These are phyloP conservation scores for Gastrolobium bilobum DNA, from an alignment of 306 rosid species.

Conservation along the genomic window DNA sequence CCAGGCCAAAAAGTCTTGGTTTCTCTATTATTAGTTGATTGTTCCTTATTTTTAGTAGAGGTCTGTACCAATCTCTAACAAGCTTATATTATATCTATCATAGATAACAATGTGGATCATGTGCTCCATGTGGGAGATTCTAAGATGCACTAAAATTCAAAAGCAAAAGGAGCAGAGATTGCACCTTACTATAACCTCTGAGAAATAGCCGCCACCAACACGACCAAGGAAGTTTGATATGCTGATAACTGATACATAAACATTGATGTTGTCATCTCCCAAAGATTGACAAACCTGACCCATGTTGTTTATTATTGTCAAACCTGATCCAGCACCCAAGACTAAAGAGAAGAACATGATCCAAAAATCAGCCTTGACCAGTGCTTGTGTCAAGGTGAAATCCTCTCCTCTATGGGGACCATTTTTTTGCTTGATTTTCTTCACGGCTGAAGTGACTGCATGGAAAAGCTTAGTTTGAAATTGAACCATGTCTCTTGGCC, in stretches of 20 bases:
- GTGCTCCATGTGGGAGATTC: not conserved
- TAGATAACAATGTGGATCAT: not conserved
- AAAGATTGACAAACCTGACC: slow-evolving; percentile 88
- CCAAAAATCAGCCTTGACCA: slow-evolving; percentile 79
- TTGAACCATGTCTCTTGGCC: slow-evolving; percentile 65
- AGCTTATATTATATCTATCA: too few species aligned
- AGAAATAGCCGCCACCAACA: slow-evolving; percentile 86
- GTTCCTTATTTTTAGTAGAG: too few species aligned
- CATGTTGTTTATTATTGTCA: slow-evolving; percentile 84
- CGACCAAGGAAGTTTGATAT: slow-evolving; percentile 95
- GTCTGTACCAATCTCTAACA: too few species aligned
- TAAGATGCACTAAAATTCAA: not conserved
- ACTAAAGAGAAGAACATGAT: slow-evolving; percentile 71
- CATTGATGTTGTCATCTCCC: slow-evolving; percentile 64
- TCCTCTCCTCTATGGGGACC: slow-evolving; percentile 90
- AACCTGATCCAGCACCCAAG: slow-evolving; percentile 78
- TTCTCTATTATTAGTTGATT: too few species aligned
- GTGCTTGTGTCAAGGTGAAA: slow-evolving; percentile 76
- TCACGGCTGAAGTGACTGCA: slow-evolving; percentile 65
- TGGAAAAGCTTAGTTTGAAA: slow-evolving; percentile 69
- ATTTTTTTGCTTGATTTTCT: slow-evolving; percentile 59
- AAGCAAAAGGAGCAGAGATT: not conserved
- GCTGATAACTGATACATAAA: slow-evolving; percentile 82
- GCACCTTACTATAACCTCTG: slow-evolving; percentile 82
- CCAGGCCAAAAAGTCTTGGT: too few species aligned